Base-by-base conservation (phyloP, 805 yeast genomes). In the Schizosaccharomyces lindneri region DNA sequence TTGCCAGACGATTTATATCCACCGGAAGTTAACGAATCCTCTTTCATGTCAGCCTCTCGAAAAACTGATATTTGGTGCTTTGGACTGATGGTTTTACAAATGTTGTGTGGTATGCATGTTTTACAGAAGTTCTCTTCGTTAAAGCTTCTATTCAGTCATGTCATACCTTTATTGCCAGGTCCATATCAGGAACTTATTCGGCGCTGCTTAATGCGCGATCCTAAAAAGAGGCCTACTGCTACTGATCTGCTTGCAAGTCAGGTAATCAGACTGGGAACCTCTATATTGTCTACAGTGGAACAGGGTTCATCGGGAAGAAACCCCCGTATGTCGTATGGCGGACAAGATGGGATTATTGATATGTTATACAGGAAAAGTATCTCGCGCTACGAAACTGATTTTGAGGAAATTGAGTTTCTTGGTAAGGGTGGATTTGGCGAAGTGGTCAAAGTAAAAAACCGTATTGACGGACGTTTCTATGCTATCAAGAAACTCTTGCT, bases 341-440 rank as follows among this genome's bases (percentile, higher is more conserved):
- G 57, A 2, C 43, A 36, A 21, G 60, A 39, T 9, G 39, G 39
- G 9, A 57, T 57, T 1, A 36, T 31, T 4, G 48, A 57, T 32
- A 19, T 21, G 60, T 36, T 41, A 17, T 41, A 57, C 21, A 57
- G 43, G 17, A 24, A 21, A 39, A 21, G 60, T 7, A 17, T 75
- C 62, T 87, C 95, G 0, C 76, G 98, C 65, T 93, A 90, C 69
- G 85, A 82, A 3, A 81, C 89, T 64, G 99, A 93, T 69, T 93
- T 94, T 71, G 98, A 93, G 70, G 98, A 93, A 69, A 85, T 87
- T 55, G 93, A 90, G 0, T 80, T 83, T 24, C 73, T 93, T 7
- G 99, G 99, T 1, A 81, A 82, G 66, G 99, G 99, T 48, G 99
- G 95, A 0, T 93, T 85, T 72, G 99, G 99, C 5, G 97, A 93